A percentile compares a stretch with the other conserved stretches of the same genome.
Evolutionary conservation across 176 grass and related monocot genomes (phyloP).

Genomic region (Phyllostachys edulis): DNA sequence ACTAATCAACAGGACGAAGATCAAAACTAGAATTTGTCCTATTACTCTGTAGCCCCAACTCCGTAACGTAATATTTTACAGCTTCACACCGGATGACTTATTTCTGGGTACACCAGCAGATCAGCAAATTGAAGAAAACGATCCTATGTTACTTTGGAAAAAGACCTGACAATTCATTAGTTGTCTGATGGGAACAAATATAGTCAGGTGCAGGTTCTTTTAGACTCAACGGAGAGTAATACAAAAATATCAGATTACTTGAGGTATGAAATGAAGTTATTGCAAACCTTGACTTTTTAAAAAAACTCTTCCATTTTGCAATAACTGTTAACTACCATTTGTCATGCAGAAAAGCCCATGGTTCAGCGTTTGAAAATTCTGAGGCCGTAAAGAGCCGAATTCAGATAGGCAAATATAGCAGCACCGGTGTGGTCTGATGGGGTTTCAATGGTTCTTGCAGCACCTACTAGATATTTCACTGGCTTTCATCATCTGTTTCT

Average conservation of each 20-base stretch:
- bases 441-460: conserved; percentile 1
- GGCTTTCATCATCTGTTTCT: neutral
- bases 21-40: neutral
- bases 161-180: neutral
- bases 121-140: neutral
- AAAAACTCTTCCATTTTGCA: neutral
- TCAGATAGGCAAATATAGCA: neutral
- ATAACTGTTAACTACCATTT: neutral
- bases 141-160: neutral
- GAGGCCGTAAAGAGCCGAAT: neutral
- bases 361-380: neutral
- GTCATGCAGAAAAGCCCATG: neutral
- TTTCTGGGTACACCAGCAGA: neutral
- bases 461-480: neutral
- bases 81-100: neutral
- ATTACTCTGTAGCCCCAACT: neutral
- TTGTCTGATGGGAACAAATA: neutral
- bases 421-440: neutral
- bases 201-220: neutral
- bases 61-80: neutral
- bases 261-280: neutral
- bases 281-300: too few relatives aligned
- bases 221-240: neutral
- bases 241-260: neutral
- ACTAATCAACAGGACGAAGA: neutral